Percentiles rank a stretch among this genome's conserved stretches.
Evolutionary conservation across 805 yeast genomes (phyloP).

Genomic region (Suhomyces sp.): DNA sequence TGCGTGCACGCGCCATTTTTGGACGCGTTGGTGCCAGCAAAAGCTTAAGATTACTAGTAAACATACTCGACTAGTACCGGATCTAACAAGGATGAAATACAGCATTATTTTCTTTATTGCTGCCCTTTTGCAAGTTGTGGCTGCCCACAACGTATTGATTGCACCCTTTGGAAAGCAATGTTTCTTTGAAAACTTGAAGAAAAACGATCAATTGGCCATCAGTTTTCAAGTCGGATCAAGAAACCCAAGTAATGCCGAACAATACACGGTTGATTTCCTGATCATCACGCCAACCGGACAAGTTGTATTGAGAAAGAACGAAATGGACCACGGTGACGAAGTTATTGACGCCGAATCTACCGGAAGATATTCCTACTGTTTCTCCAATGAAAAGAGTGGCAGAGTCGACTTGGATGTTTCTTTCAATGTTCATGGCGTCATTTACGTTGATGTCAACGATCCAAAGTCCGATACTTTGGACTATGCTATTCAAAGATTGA

Average conservation of each 20-base stretch:
- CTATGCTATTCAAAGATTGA: constrained; percentile 71
- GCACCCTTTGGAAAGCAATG: constrained; percentile 86
- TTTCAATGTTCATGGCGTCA: constrained; percentile 91
- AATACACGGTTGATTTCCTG: constrained; percentile 62
- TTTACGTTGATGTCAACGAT: constrained; percentile 76
- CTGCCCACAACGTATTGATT: constrained; percentile 77
- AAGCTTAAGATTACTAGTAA: background rate
- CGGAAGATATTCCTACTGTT: constrained; percentile 87
- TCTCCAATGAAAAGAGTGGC: constrained; percentile 78
- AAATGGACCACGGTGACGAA: constrained; percentile 78
- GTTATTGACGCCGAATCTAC: constrained; percentile 57
- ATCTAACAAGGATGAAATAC: constrained; percentile 2
- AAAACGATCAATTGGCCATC: constrained; percentile 82
- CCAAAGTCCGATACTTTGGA: constrained; percentile 79
- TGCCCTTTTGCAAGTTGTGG: constrained; percentile 5
- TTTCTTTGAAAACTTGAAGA: constrained; percentile 78
- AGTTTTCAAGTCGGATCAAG: constrained; percentile 93
- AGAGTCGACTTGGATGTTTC: constrained; percentile 84
- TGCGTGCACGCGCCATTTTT: constrained; percentile 2
- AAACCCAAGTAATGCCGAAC: constrained; percentile 66
- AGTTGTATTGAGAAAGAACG: constrained; percentile 48
- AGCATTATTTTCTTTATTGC: constrained; percentile 1
- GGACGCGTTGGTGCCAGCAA: constrained; percentile 5
- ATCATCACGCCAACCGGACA: constrained; percentile 43
- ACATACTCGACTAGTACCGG: background rate